These are phyloP conservation scores for Cutaneotrichosporon spelunceum DNA, from an alignment of 1,284 basidiomycete species.

Conservation along the genomic window DNA sequence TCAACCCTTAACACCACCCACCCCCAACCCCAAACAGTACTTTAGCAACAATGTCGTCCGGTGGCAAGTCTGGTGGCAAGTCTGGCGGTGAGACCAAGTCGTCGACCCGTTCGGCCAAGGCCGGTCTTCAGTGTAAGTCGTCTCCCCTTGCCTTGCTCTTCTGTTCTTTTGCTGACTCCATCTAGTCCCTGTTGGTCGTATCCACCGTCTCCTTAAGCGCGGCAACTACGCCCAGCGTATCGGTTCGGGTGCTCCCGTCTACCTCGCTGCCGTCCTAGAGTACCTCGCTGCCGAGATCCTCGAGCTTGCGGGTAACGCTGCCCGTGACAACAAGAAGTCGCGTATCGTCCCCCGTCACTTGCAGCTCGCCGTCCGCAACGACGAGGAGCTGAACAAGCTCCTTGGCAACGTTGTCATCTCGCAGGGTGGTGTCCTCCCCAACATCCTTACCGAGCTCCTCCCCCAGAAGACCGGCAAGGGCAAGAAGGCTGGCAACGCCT, in stretches of 20 bases:
- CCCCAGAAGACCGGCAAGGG: conserved; percentile 60
- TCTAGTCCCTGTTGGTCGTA: conserved; percentile 75
- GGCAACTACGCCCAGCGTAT: conserved; percentile 79
- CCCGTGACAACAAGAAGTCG: conserved; percentile 62
- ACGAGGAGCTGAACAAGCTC: conserved; percentile 62
- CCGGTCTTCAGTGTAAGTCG: conserved; percentile 64
- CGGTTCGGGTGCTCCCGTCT: conserved; percentile 60
- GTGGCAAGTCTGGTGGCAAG: conserved; percentile 56
- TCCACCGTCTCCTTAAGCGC: conserved; percentile 79
- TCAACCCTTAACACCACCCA: conserved; percentile 3
- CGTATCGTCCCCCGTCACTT: conserved; percentile 88
- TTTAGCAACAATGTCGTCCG: conserved; percentile 56
- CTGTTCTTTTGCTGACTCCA: conserved; percentile 48
- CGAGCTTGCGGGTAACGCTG: conserved; percentile 79
- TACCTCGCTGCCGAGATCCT: conserved; percentile 81
- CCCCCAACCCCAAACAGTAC: conserved; percentile 13
- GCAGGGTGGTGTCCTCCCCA: conserved; percentile 84
- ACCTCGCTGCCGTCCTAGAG: conserved; percentile 65
- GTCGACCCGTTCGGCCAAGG: conserved; percentile 75
- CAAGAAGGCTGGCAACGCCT: conserved; percentile 43
- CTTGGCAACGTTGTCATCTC: conserved; percentile 81
- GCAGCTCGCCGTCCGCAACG: conserved; percentile 84
- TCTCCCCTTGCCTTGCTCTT: conserved; percentile 3
- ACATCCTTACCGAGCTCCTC: conserved; percentile 64
- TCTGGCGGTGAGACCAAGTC: conserved; percentile 55